Percentiles rank a stretch among this genome's conserved stretches.
Conservation (phyloP, 345 rosid species). For the Populus pruinosa region DNA sequence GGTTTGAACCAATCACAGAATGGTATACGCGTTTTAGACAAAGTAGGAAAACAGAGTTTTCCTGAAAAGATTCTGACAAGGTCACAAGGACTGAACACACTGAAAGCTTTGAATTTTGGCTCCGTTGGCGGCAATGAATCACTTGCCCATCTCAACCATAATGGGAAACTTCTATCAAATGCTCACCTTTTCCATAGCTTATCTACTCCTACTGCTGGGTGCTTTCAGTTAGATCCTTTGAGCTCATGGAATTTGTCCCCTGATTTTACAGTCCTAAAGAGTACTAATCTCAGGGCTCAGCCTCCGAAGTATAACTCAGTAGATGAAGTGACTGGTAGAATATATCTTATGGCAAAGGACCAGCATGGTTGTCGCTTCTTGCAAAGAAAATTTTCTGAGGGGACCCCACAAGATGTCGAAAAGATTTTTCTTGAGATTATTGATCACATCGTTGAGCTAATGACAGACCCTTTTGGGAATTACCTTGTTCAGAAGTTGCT, state of each 20-base stretch:
- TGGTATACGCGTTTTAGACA: conserved; percentile 32
- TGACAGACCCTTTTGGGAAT: conserved; percentile 77
- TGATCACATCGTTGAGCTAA: conserved; percentile 60
- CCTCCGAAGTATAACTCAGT: conserved; percentile 45
- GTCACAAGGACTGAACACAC: conserved; percentile 47
- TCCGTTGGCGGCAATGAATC: conserved; percentile 42
- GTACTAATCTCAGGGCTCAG: conserved; percentile 35
- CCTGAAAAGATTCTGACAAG: conserved; percentile 67
- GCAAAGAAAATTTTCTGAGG: conserved; percentile 65
- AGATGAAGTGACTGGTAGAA: conserved; percentile 54
- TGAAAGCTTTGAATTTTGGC: conserved; percentile 48
- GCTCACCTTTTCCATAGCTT: conserved; percentile 35
- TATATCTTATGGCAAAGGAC: conserved; percentile 65
- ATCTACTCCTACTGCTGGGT: conserved; percentile 28
- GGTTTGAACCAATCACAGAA: conserved; percentile 33
- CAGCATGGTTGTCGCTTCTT: conserved; percentile 75
- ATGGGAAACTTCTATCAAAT: conserved; percentile 40
- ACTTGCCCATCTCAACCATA: conserved; percentile 31
- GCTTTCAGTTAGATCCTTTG: conserved; percentile 36
- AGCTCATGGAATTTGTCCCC: conserved; percentile 34
- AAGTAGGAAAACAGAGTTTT: conserved; percentile 37
- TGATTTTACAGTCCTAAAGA: conserved; percentile 30
- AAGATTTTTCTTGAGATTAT: conserved; percentile 63
- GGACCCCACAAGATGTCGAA: conserved; percentile 49
- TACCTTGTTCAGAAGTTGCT: conserved; percentile 69